phyloP scores from a whole-genome alignment of 148 eudicot genomes.

The Chenopodium quinoa region DNA sequence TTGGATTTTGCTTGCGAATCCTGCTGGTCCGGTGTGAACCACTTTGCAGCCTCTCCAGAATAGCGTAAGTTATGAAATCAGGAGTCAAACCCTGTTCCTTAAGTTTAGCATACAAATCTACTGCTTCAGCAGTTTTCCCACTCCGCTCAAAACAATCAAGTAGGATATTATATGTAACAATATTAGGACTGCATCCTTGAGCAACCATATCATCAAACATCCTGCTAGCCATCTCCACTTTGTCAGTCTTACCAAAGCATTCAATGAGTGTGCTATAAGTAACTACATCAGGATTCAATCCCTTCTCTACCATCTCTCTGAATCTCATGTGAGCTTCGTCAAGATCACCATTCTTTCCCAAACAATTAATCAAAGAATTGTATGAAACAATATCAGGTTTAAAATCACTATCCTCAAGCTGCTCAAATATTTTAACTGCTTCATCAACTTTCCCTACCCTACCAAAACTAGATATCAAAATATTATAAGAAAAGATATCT shows the following conservation, averaged over 20 bases:
- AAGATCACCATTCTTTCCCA: slow-evolving; percentile 88
- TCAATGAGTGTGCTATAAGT: slow-evolving; percentile 91
- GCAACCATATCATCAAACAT: slow-evolving; percentile 83
- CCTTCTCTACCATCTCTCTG: slow-evolving; percentile 91
- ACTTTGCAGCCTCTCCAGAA: slow-evolving; percentile 83
- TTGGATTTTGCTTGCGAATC: slow-evolving; percentile 72
- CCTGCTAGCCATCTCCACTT: slow-evolving; percentile 85
- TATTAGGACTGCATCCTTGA: slow-evolving; percentile 83
- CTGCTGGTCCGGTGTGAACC: slow-evolving; percentile 47
- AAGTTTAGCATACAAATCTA: slow-evolving; percentile 77
- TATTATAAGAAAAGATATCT: slow-evolving; percentile 78
- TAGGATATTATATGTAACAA: slow-evolving; percentile 84
- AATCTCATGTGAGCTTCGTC: slow-evolving; percentile 96
- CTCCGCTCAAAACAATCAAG: slow-evolving; percentile 77
- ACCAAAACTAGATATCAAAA: slow-evolving; percentile 81
- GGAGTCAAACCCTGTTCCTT: slow-evolving; percentile 83
- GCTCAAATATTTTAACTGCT: slow-evolving; percentile 77
- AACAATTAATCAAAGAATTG: slow-evolving; percentile 81
- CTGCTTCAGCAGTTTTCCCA: slow-evolving; percentile 88
- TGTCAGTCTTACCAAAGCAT: slow-evolving; percentile 90
- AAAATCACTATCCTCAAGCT: slow-evolving; percentile 72
- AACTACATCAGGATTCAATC: slow-evolving; percentile 82
- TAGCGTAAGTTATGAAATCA: slow-evolving; percentile 72
- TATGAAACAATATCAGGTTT: slow-evolving; percentile 76
- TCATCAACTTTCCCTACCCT: slow-evolving; percentile 76